Conservation (phyloP, 495 filamentous ascomycete genomes). For the Corynascus novoguineensis region DNA sequence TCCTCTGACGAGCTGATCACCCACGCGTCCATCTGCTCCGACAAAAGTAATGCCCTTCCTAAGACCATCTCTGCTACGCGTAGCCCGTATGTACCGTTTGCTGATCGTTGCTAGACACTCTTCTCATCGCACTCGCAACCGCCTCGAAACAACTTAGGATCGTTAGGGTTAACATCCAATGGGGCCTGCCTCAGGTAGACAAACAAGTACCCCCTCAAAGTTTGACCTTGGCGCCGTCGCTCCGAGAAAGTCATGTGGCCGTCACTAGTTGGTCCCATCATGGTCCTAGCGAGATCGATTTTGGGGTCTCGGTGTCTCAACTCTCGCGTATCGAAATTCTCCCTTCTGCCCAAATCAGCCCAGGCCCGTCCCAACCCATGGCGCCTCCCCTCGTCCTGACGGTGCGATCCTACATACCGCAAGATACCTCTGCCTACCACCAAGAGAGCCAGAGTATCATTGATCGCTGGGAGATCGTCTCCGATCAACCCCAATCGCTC, state of each 20-base stretch:
- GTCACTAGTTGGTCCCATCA: slow-evolving; percentile 46
- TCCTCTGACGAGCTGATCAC: slow-evolving; percentile 67
- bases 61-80: background rate
- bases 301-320: slow-evolving; percentile 51
- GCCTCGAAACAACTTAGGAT: slow-evolving; percentile 60
- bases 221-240: slow-evolving; percentile 34
- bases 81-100: background rate
- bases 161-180: slow-evolving; percentile 56
- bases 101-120: slow-evolving; percentile 32
- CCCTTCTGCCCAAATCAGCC: slow-evolving; percentile 51
- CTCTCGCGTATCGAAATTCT: slow-evolving; percentile 64
- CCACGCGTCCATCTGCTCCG: slow-evolving; percentile 72
- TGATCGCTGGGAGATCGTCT: slow-evolving; percentile 70
- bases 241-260: slow-evolving; percentile 47
- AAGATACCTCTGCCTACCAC: slow-evolving; percentile 48
- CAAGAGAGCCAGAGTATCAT: slow-evolving; percentile 62
- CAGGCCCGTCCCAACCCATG: slow-evolving; percentile 42
- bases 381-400: slow-evolving; percentile 61
- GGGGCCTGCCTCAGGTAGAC: slow-evolving; percentile 36
- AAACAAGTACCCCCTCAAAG: slow-evolving; percentile 34
- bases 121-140: slow-evolving; percentile 62
- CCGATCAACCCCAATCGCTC: slow-evolving; percentile 51
- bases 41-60: slow-evolving; percentile 49
- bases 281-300: slow-evolving; percentile 36
- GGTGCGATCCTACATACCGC: slow-evolving; percentile 59